phyloP scores from a whole-genome alignment of 345 rosid species.

The Durio zibethinus region DNA sequence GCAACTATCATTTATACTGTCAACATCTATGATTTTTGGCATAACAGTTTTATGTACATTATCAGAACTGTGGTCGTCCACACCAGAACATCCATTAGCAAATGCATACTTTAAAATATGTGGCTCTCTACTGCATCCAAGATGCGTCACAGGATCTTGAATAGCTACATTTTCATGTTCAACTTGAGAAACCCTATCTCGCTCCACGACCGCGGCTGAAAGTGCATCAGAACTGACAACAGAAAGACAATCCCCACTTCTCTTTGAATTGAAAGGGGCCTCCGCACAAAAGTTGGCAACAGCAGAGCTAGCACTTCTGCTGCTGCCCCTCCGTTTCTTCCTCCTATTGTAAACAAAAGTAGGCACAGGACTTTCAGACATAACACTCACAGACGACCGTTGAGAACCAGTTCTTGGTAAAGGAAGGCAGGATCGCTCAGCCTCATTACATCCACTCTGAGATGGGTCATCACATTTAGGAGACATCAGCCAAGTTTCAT shows the following conservation, averaged over 20 bases:
- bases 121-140: conserved; percentile 19
- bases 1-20: conserved; percentile 60
- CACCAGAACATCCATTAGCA: conserved; percentile 21
- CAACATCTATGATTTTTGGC: conserved; percentile 42
- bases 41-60: conserved; percentile 29
- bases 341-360: conserved; percentile 60
- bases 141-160: conserved; percentile 22
- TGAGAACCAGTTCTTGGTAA: conserved; percentile 32
- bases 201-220: conserved; percentile 35
- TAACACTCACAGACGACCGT: conserved; percentile 35
- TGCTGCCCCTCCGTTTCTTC: conserved; percentile 31
- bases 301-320: neutral
- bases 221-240: conserved; percentile 40
- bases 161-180: conserved; percentile 20
- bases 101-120: conserved; percentile 23
- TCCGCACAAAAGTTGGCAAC: conserved; percentile 27
- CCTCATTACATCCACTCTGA: conserved; percentile 33
- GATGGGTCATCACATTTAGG: conserved; percentile 38
- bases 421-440: conserved; percentile 32
- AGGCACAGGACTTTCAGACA: conserved; percentile 36
- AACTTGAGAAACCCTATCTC: conserved; percentile 23
- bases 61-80: conserved; percentile 28
- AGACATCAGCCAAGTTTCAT: conserved; percentile 53
- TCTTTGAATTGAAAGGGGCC: conserved; percentile 33
- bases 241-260: conserved; percentile 39